These are phyloP conservation scores for Mrakia hoshinonis DNA, from an alignment of 768 basidiomycete species.

Conservation along the genomic window DNA sequence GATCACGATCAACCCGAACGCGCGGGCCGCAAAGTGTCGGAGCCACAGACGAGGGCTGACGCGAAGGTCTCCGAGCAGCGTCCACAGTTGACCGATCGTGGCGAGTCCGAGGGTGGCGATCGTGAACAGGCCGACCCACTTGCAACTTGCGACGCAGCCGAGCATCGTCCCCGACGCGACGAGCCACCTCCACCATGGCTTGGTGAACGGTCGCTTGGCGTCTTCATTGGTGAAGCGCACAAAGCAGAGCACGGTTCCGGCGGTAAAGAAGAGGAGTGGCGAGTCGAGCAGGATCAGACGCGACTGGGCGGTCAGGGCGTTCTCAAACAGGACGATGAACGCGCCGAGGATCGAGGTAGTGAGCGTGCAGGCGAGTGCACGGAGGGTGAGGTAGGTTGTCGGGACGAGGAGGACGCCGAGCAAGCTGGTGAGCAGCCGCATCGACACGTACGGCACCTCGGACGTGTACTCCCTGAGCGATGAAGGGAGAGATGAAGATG, in stretches of 20 bases:
- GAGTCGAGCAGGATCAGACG: conserved; percentile 95
- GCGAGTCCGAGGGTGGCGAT: conserved; percentile 85
- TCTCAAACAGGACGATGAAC: conserved; percentile 90
- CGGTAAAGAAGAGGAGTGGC: conserved; percentile 96
- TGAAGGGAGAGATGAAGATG: background rate
- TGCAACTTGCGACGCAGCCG: conserved; percentile 86
- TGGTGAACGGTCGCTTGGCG: conserved; percentile 52
- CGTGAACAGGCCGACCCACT: conserved; percentile 98
- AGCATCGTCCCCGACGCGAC: conserved; percentile 75
- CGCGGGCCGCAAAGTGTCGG: conserved; percentile 78
- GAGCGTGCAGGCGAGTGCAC: conserved; percentile 81
- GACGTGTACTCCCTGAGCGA: conserved; percentile 58
- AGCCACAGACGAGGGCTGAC: conserved; percentile 66
- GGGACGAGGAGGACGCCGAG: conserved; percentile 86
- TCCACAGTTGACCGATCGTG: conserved; percentile 80
- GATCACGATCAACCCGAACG: conserved; percentile 76
- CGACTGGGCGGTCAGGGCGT: conserved; percentile 89
- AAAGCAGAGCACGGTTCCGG: conserved; percentile 78
- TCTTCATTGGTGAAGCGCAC: conserved; percentile 86
- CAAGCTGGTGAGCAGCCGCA: conserved; percentile 88
- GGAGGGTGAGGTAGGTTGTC: conserved; percentile 83
- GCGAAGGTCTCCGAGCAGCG: conserved; percentile 73
- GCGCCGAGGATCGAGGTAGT: conserved; percentile 85
- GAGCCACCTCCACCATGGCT: conserved; percentile 89
- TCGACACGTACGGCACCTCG: conserved; percentile 85